Base-by-base conservation (phyloP, 768 basidiomycete genomes). In the Leccinum longicurvipes region DNA sequence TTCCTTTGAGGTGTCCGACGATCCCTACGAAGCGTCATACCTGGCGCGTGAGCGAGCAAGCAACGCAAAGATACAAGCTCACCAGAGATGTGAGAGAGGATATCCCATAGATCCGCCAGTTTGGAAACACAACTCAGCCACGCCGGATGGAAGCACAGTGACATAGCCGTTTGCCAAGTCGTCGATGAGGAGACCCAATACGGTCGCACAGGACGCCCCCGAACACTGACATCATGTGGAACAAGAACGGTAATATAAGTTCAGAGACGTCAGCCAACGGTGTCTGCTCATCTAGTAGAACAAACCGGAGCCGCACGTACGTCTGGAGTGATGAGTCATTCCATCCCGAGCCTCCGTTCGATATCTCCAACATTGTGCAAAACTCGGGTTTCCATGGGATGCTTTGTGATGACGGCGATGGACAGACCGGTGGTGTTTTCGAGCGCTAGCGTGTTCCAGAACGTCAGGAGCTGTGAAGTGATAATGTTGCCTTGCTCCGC, bases 31-130 rank as follows among this genome's bases (percentile, higher is more conserved):
- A 17, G 60, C 63, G 24, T 76, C 77, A 12, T 77, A 73, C 8
- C 76, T 76, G 34, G n/a, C 10, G 17, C 5, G 23, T 36, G 31
- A 51, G 54, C 23, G 41, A 44, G 2, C 17, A 6, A 45, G 50
- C n/a, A 1, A 21, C n/a, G 23, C 12, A 15, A 11, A 4, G 6
- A 39, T 17, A 34, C 34, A 2, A 49, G 5, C 60, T 44, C 29
- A 77, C 76, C 79, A 28, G 76, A 72, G 10, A 73, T 65, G 25
- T 79, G 79, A 4, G 76, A 65, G 17, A 79, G 56, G 1, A 73
- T 65, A 55, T 79, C 78, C 5, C 66, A 61, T 10, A 79, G 10
- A 45, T 67, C 53, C 60, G 49, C 78, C 79, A 81, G 12, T 67
- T 69, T 0, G 76, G 77, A 1, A 80, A 64, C 6, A 79, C 14